These are phyloP conservation scores for Blastocystis sp. DNA, from an alignment of 352 stramenopile genomes.

Conservation along the genomic window DNA sequence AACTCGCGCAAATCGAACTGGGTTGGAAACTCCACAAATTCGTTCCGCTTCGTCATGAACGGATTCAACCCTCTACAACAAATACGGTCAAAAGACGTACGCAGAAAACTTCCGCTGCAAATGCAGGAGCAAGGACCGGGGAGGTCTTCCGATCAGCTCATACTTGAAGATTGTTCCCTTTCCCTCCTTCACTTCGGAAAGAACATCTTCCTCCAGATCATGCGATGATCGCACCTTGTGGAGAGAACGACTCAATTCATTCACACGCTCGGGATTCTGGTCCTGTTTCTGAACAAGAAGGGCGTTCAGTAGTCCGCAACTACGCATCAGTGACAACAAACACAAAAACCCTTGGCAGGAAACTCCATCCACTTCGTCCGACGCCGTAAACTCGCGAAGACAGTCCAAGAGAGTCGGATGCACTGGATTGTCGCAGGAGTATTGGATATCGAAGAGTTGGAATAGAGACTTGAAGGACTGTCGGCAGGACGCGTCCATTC, in stretches of 20 bases:
- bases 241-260: background rate
- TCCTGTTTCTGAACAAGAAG: background rate
- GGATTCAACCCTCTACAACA: background rate
- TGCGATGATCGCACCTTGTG: slow-evolving; percentile 36
- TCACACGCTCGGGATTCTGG: background rate
- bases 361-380: slow-evolving; percentile 15
- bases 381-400: slow-evolving; percentile 42
- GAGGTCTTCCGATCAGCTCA: slow-evolving; percentile 14
- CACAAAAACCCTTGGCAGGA: background rate
- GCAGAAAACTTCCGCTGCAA: background rate
- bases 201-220: slow-evolving; percentile 32
- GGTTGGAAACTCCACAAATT: slow-evolving; percentile 39
- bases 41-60: background rate
- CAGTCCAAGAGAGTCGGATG: slow-evolving; percentile 30
- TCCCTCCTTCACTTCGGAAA: slow-evolving; percentile 17
- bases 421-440: background rate
- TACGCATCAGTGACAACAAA: background rate
- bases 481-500: background rate
- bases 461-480: slow-evolving; percentile 3
- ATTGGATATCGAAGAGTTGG: background rate
- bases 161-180: slow-evolving; percentile 11
- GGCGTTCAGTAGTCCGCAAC: slow-evolving; percentile 10
- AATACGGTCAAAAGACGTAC: background rate
- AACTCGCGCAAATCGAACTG: slow-evolving; percentile 38
- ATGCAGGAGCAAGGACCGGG: background rate